Evolutionary conservation across 768 basidiomycete species (phyloP), one percentile per base, ranked within the genome.

Genomic region (Leccinum boreale): DNA sequence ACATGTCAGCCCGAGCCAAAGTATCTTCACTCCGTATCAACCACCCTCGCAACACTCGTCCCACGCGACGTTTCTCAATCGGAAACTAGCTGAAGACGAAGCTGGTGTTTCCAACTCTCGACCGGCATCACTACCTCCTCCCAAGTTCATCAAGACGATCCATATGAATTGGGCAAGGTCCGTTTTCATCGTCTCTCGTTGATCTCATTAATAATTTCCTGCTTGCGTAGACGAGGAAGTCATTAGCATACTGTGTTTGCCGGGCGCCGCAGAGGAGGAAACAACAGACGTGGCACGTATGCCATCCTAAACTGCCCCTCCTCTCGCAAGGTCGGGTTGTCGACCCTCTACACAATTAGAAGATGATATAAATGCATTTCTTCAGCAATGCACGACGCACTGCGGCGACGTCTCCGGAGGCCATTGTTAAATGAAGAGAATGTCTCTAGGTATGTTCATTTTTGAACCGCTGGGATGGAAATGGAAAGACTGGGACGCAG

Each of bases 71-170:
- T 52, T 55, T 42, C 57, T 58, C 11, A 8, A 63, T 10, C 56
- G 3, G 24, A 3, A 46, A 51, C 56, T 49, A 5, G 15, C n/a
- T 2, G 24, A 15, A 50, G 5, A 2, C 2, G 45, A 48, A 42
- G n/a, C 5, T 2, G 33, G 42, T 7, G 14, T 14, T 7, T 28
- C 59, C 11, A 35, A 50, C 10, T 33, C 52, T 19, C 14, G 15
- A 23, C 5, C 12, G 21, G 26, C 47, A 2, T 24, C 52, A 6
- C 45, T 59, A n/a, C 56, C 35, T 6, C 64, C 35, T 5, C 44
- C 42, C 8, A 72, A 67, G 42, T 58, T 65, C 15, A 21, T 69
- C 35, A 71, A 60, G 42, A 73, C 3, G 71, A 73, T 50, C 71
- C 69, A 0, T 71, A 71, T 4, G 69, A 71, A 36, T 23, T 70